Conservation (phyloP, 306 rosid species). For the Urtica urens region DNA sequence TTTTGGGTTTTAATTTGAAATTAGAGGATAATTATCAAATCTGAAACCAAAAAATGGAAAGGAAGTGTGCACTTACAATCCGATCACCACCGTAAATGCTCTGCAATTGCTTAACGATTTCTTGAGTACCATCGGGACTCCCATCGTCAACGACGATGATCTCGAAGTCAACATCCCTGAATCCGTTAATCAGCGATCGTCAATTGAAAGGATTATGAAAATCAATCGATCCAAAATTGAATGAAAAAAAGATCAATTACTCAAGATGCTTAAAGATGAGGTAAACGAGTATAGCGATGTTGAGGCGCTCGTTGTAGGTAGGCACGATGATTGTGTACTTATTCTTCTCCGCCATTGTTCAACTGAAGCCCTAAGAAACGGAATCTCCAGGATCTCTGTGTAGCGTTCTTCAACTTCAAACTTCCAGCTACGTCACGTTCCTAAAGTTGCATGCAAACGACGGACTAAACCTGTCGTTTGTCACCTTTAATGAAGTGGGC, state of each 20-base stretch:
- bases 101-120: slow-evolving; percentile 71
- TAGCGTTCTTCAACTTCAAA: too few species aligned
- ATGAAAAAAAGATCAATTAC: slow-evolving; percentile 19
- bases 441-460: too few species aligned
- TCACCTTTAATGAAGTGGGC: too few species aligned
- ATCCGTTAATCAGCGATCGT: not conserved
- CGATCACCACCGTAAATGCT: slow-evolving; percentile 75
- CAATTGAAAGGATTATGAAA: too few species aligned
- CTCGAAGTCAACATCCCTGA: slow-evolving; percentile 80
- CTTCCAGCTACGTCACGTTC: too few species aligned
- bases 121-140: slow-evolving; percentile 97
- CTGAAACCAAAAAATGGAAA: not conserved
- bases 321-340: slow-evolving; percentile 85
- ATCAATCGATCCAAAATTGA: not conserved
- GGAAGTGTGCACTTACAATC: slow-evolving; percentile 42
- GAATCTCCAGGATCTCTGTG: too few species aligned
- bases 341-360: too few species aligned
- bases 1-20: not conserved
- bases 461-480: too few species aligned
- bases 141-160: slow-evolving; percentile 88
- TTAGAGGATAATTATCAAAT: not conserved
- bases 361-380: too few species aligned
- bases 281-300: slow-evolving; percentile 75
- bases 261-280: slow-evolving; percentile 85
- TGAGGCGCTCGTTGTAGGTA: slow-evolving; percentile 85